A percentile compares a stretch with the other conserved stretches of the same genome.
Evolutionary conservation across 306 rosid species (phyloP).

Genomic region (Dicorynia guianensis): DNA sequence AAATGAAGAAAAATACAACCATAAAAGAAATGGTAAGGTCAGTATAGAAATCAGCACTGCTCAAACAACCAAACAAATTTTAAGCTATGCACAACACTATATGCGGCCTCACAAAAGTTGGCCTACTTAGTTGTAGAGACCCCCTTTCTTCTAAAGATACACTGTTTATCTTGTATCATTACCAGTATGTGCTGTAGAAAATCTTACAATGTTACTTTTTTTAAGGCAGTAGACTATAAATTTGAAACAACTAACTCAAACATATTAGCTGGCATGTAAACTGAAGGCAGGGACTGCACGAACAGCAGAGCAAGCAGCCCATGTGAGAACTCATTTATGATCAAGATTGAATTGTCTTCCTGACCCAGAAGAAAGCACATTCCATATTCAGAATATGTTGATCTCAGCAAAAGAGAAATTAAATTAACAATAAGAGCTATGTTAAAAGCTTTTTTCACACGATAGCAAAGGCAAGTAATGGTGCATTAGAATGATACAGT

Average conservation of each 20-base stretch:
- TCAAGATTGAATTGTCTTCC: constrained; percentile 8
- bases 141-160: neutral
- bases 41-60: constrained; percentile 1
- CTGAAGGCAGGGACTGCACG: neutral
- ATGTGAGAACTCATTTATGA: constrained; percentile 1
- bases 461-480: neutral
- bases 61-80: constrained; percentile 28
- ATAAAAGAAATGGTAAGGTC: neutral
- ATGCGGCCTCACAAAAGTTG: neutral
- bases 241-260: constrained; percentile 25
- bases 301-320: constrained; percentile 29
- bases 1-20: neutral
- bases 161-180: constrained; percentile 8
- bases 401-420: neutral
- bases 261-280: constrained; percentile 11
- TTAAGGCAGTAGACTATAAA: neutral
- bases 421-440: neutral
- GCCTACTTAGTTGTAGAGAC: constrained; percentile 19
- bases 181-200: neutral
- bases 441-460: neutral
- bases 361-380: neutral
- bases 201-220: neutral
- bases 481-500: neutral
- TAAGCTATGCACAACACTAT: neutral
- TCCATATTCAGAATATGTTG: neutral